Evolutionary conservation across 2,329 filamentous ascomycete genomes (phyloP).

Genomic region (Phoma sp.): DNA sequence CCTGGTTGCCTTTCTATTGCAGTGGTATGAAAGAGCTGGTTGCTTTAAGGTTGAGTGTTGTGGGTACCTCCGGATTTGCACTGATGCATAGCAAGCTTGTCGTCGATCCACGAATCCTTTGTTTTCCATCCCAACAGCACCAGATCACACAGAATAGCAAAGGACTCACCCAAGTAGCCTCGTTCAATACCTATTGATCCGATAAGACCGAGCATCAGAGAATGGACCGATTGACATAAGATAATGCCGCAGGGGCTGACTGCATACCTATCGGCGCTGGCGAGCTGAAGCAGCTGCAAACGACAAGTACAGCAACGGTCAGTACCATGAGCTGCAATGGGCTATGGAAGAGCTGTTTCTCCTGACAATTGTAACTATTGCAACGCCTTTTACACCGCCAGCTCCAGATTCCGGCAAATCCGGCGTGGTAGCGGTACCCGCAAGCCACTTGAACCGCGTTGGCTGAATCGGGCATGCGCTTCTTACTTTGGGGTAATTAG

Average conservation of each 20-base stretch:
- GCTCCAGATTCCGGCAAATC: slow-evolving; percentile 7
- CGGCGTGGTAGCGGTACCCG: slow-evolving; percentile 3
- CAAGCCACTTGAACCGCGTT: slow-evolving; percentile 7
- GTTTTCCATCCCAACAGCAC: not conserved
- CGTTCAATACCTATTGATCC: not conserved
- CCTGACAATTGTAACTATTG: not conserved
- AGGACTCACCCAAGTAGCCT: not conserved
- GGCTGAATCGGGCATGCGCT: slow-evolving; percentile 1
- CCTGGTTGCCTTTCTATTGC: no score
- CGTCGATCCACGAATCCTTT: slow-evolving; percentile 10
- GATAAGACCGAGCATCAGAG: slow-evolving; percentile 7
- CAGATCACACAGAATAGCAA: not conserved
- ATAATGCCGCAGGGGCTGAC: not conserved
- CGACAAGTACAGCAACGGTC: not conserved
- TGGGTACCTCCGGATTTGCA: slow-evolving; percentile 7
- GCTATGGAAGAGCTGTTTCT: not conserved
- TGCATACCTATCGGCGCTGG: not conserved
- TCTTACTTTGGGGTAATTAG: slow-evolving; percentile 7
- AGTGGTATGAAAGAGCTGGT: not conserved
- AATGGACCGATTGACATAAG: slow-evolving; percentile 2
- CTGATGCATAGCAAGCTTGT: slow-evolving; percentile 12
- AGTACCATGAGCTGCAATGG: not conserved
- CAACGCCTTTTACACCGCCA: not conserved
- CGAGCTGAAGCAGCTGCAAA: not conserved
- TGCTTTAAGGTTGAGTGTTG: not conserved